phyloP scores from a whole-genome alignment of 495 filamentous ascomycete genomes.

The Penicillium mononematosum region DNA sequence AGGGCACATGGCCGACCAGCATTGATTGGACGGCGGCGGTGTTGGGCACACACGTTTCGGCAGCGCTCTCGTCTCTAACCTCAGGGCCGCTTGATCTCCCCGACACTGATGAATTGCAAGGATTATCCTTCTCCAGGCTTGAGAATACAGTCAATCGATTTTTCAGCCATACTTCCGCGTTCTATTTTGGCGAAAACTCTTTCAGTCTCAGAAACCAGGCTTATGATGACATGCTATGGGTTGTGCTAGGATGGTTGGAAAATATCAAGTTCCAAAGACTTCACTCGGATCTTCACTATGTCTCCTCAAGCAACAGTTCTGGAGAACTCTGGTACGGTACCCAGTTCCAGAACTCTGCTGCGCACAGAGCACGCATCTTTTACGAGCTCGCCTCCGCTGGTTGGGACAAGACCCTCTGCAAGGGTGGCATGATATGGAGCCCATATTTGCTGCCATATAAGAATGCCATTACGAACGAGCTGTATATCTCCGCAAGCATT shows the following conservation, averaged over 20 bases:
- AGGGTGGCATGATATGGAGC: constrained; percentile 92
- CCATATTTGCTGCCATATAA: constrained; percentile 84
- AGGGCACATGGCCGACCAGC: constrained; percentile 78
- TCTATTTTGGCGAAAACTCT: constrained; percentile 85
- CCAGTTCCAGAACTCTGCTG: constrained; percentile 74
- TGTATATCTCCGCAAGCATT: constrained; percentile 80
- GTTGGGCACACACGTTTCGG: constrained; percentile 75
- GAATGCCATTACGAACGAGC: constrained; percentile 95
- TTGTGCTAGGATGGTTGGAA: constrained; percentile 90
- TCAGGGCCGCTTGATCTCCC: constrained; percentile 28
- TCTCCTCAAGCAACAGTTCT: constrained; percentile 14
- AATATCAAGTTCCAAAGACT: constrained; percentile 69
- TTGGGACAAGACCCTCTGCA: constrained; percentile 81
- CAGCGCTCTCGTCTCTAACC: constrained; percentile 63
- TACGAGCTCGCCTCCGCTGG: constrained; percentile 77
- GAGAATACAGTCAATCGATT: constrained; percentile 81
- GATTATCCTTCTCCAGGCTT: constrained; percentile 44
- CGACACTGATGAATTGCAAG: constrained; percentile 11
- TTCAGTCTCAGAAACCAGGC: constrained; percentile 76
- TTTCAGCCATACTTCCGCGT: constrained; percentile 70
- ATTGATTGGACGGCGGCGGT: constrained; percentile 97
- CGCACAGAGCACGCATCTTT: constrained; percentile 84
- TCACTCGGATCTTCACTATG: constrained; percentile 63
- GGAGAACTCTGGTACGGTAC: constrained; percentile 64
- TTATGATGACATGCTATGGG: constrained; percentile 97